These are phyloP conservation scores for Tremellales sp. DNA, from an alignment of 1,284 basidiomycete genomes.

Conservation along the genomic window DNA sequence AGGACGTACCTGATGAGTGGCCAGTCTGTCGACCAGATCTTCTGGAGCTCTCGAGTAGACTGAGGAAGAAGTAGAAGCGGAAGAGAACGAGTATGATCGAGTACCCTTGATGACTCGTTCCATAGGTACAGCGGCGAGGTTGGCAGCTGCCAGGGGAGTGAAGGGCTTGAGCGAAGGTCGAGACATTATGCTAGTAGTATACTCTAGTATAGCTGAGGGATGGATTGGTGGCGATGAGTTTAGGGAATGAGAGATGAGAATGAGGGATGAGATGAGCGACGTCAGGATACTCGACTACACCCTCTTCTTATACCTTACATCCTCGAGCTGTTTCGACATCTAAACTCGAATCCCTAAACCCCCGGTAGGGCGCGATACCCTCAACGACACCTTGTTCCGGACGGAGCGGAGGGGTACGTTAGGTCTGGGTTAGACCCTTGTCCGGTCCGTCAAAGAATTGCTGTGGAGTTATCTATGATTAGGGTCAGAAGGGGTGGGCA, in stretches of 20 bases:
- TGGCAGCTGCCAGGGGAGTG: slow-evolving; percentile 4
- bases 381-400: neutral
- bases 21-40: slow-evolving; percentile 35
- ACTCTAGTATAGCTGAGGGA: neutral
- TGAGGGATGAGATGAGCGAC: neutral
- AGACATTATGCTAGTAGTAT: neutral
- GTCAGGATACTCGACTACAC: neutral
- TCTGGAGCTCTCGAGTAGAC: slow-evolving; percentile 25
- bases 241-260: neutral
- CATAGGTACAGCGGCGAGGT: neutral
- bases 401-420: neutral
- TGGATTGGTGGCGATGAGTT: neutral
- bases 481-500: no score
- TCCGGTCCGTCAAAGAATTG: no score
- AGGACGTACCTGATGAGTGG: slow-evolving; percentile 23
- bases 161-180: slow-evolving; percentile 10
- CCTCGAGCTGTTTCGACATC: no score
- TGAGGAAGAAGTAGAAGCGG: slow-evolving; percentile 23
- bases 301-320: no score
- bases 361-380: no score
- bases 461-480: no score
- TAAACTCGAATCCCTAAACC: no score
- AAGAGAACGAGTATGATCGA: slow-evolving; percentile 13
- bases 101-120: slow-evolving; percentile 6
- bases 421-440: no score